A percentile compares a stretch with the other conserved stretches of the same genome.
Conservation (phyloP, 257 asterid genomes). For the Ajuga chamaepitys region DNA sequence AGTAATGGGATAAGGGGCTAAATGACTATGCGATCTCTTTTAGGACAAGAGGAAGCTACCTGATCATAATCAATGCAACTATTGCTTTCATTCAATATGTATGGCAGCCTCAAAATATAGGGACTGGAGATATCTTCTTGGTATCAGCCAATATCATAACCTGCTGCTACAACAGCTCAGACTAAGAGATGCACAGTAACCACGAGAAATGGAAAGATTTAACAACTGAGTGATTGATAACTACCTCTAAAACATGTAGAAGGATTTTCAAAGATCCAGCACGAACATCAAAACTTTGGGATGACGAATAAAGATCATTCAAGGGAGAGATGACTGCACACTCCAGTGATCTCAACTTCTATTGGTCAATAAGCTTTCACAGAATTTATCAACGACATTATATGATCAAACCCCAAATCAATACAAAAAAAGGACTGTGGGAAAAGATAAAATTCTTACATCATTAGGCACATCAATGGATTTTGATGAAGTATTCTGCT, state of each 20-base stretch:
- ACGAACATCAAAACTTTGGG: conserved; percentile 68
- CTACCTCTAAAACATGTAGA: conserved; percentile 91
- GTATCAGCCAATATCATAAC: too few relatives aligned
- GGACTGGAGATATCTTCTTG: too few relatives aligned
- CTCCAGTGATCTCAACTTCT: conserved; percentile 70
- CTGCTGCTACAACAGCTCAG: conserved; percentile 26
- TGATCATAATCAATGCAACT: too few relatives aligned
- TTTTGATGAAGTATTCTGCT: conserved; percentile 38
- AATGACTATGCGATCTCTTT: too few relatives aligned
- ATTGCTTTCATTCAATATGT: too few relatives aligned
- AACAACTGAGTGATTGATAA: conserved; percentile 3
- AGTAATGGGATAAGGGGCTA: too few relatives aligned
- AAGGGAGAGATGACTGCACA: conserved; percentile 83
- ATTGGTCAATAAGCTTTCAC: conserved; percentile 37
- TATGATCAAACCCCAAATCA: conserved; percentile 7
- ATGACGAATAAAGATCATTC: conserved; percentile 61
- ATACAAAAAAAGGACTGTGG: not conserved
- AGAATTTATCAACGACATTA: conserved; percentile 19
- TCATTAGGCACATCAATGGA: conserved; percentile 29
- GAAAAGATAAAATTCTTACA: conserved; percentile 42
- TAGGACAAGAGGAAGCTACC: too few relatives aligned
- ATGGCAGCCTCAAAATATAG: too few relatives aligned
- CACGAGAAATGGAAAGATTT: conserved; percentile 1
- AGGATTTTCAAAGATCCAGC: conserved; percentile 86
- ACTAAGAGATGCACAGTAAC: conserved; percentile 8